phyloP scores from a whole-genome alignment of 2,329 filamentous ascomycete genomes.

The Calonectria pseudoturangicola region DNA sequence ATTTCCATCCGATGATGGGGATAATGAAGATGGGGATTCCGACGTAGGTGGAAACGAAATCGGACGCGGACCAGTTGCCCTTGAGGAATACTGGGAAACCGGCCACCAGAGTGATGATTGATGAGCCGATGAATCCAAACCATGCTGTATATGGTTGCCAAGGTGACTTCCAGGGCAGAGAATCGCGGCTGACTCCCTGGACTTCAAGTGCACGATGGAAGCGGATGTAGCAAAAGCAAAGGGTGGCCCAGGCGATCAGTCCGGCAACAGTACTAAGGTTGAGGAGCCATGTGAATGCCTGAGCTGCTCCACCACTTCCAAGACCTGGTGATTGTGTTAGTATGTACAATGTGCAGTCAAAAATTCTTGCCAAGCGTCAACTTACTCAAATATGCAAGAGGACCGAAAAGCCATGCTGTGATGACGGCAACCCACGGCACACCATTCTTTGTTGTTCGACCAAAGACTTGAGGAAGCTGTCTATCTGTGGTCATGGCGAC shows the following conservation, averaged over 20 bases:
- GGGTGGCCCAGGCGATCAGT: constrained; percentile 76
- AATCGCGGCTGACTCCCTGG: constrained; percentile 71
- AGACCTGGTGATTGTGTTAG: constrained; percentile 39
- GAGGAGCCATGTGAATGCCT: constrained; percentile 83
- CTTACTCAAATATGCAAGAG: constrained; percentile 82
- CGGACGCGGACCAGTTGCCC: constrained; percentile 75
- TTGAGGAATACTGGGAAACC: constrained; percentile 86
- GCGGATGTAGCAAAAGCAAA: constrained; percentile 75
- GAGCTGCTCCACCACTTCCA: constrained; percentile 68
- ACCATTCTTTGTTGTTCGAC: constrained; percentile 75
- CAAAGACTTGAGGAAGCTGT: constrained; percentile 79
- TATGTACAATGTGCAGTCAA: accelerated
- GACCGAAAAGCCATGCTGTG: constrained; percentile 74
- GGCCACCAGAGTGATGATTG: constrained; percentile 81
- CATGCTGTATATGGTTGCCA: constrained; percentile 80
- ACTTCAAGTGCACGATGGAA: constrained; percentile 70
- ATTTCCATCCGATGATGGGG: constrained; percentile 78
- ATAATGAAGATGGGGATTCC: constrained; percentile 76
- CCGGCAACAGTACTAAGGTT: constrained; percentile 80
- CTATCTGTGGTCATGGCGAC: constrained; percentile 80
- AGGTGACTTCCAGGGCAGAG: constrained; percentile 71
- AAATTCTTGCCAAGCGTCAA: constrained; percentile 57
- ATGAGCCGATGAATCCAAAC: constrained; percentile 73
- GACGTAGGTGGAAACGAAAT: constrained; percentile 80
- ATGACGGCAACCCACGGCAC: constrained; percentile 75